Evolutionary conservation across 2,329 filamentous ascomycete genomes (phyloP).

Genomic region (Colletotrichum godetiae): DNA sequence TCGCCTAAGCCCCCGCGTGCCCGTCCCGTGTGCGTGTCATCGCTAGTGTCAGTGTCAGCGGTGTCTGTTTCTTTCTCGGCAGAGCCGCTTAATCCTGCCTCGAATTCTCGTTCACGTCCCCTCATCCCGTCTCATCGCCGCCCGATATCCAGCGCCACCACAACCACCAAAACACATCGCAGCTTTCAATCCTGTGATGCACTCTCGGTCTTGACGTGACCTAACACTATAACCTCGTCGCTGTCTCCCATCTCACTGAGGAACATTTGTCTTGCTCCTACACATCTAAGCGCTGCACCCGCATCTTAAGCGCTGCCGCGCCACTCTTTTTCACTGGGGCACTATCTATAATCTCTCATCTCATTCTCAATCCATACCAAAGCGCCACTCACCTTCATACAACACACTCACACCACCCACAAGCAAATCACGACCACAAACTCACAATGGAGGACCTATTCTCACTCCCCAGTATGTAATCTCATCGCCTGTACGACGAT

Average conservation of each 20-base stretch:
- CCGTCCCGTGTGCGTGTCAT: neutral
- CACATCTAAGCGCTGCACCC: neutral
- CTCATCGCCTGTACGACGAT: neutral
- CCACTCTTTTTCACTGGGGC: neutral
- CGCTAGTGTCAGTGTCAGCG: too few species aligned
- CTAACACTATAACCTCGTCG: neutral
- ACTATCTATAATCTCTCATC: neutral
- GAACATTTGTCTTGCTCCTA: neutral
- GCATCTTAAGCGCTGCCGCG: constrained; percentile 1
- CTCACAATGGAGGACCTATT: constrained; percentile 36
- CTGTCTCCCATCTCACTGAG: neutral
- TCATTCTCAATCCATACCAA: constrained; percentile 11
- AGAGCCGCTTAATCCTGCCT: constrained; percentile 5
- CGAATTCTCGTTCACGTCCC: neutral
- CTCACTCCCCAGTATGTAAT: constrained; percentile 34
- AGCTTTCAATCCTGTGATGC: neutral
- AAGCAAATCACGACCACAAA: neutral
- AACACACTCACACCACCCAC: neutral
- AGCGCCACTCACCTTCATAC: neutral
- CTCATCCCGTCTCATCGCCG: neutral
- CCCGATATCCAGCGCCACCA: neutral
- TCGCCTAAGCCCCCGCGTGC: neutral
- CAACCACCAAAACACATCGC: neutral
- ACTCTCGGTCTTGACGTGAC: neutral
- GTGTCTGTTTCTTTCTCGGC: neutral